Evolutionary conservation across 116 monocot genomes (phyloP), one percentile per base, ranked within the genome.

Genomic region (Trichopus zeylanicus): DNA sequence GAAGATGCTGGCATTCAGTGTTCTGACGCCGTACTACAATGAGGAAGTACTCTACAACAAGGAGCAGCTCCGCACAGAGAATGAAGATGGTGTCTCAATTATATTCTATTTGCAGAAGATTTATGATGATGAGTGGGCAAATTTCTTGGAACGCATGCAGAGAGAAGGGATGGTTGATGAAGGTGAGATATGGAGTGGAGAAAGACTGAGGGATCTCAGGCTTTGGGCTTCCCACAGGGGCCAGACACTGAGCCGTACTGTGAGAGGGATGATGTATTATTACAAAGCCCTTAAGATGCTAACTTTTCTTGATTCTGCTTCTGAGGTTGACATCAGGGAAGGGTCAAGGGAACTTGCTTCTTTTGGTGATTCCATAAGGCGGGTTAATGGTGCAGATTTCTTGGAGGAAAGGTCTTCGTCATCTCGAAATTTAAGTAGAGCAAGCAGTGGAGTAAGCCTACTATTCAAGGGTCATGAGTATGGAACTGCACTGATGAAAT

Each of bases 201-300:
- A 70, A 31, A 77, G 68, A 57, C 59, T 78, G 48, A 79, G 65
- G 70, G 91, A 98, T 48, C 77, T 98, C 20, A 78, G 87, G 16
- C 84, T 91, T 46, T 98, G 97, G 97, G 97, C 91, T 34, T 98
- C 97, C 12, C 72, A 82, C 51, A 71, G 97, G 63, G 97, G 97
- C 15, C 97, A 98, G 65, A 98, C 97, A 25, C 72, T 91, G 57
- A 55, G 77, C 19, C 73, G 97, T 26, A 98, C 97, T 31, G 91
- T 97, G 4, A 79, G 91, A 60, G 98, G 98, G 59, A 98, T 98
- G 98, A 98, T 98, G 98, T 91, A 98, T 61, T 98, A 98, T 63
- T 85, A 88, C 61, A 86, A 82, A 71, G 98, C 98, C 31, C 81
- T 98, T 19, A 76, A 98, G 71, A 88, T 98, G 91, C 73, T 91